Base-by-base conservation (phyloP, 805 yeast genomes). In the Ogataea pilisensis region DNA sequence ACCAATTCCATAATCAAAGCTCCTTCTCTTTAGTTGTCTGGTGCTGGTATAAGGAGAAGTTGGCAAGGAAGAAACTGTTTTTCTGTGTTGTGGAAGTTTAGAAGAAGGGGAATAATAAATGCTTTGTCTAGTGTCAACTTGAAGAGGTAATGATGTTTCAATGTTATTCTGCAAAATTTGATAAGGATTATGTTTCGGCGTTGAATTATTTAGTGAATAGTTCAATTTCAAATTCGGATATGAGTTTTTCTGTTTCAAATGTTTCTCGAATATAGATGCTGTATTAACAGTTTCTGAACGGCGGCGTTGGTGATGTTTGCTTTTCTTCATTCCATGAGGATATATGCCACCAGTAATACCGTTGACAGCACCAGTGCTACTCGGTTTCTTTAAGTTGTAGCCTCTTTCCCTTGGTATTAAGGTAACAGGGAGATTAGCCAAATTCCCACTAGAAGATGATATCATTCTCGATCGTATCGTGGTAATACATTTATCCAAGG, bases 401-500 rank as follows among this genome's bases (percentile, higher is more conserved):
- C 13, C 21, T 17, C 20, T 8, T 12, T 38, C 35, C 18, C 31
- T 20, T n/a, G 42, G 44, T 19, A 50, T 46, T 18, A 50, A 43
- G 6, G 51, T 41, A 14, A 50, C 44, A 2, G 51, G 50, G 12
- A 48, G 26, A 21, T 43, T 41, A 1, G 44, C 35, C 18, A 50
- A 35, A 16, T 43, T 39, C 18, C 47, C 32, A 35, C 34, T 46
- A 12, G 55, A 43, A 18, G 46, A 44, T 14, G 71, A 64, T 16
- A 83, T 75, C 21, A 82, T 65, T 46, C 83, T 68, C 6, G 85
- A 80, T 48, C 88, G 71, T 40, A 89, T 60, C 8, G 63, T 56
- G n/a, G 81, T 70, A 8, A 93, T 88, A 8, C 93, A 84, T 43
- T 73, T 75, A 60, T 91, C 98, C 31, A 91, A 66, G 0, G 89